phyloP scores from a whole-genome alignment of 805 yeast genomes.

The Metschnikowia kofuensis region DNA sequence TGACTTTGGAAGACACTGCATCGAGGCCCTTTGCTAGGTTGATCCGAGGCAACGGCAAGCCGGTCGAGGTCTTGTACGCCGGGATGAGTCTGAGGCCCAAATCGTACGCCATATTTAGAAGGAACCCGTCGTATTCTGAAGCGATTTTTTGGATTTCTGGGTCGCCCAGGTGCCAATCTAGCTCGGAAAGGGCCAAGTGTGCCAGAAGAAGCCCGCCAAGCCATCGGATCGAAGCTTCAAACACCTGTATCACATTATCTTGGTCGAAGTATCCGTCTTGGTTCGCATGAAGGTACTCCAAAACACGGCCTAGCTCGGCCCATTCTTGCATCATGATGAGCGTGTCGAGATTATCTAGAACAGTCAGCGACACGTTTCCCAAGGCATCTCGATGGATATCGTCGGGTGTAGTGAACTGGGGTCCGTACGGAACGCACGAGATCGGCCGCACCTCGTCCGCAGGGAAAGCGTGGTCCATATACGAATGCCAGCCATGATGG shows the following conservation, averaged over 20 bases:
- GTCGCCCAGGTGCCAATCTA: constrained; percentile 6
- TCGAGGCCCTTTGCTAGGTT: constrained; percentile 57
- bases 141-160: constrained; percentile 13
- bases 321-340: constrained; percentile 69
- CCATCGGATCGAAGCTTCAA: constrained; percentile 79
- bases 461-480: constrained; percentile 71
- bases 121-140: constrained; percentile 60
- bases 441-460: constrained; percentile 78
- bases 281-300: constrained; percentile 29
- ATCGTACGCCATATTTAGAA: constrained; percentile 70
- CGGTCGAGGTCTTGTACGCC: constrained; percentile 62
- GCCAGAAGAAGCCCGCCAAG: constrained; percentile 80
- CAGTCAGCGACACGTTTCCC: constrained; percentile 78
- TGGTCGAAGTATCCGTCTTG: constrained; percentile 52
- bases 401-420: constrained; percentile 51
- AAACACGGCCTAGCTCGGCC: constrained; percentile 43
- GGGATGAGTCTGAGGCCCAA: constrained; percentile 68
- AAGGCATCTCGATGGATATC: constrained; percentile 76
- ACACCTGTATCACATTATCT: constrained; percentile 78
- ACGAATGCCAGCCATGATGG: constrained; percentile 71
- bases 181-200: constrained; percentile 51
- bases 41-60: constrained; percentile 77
- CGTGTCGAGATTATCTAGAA: constrained; percentile 78
- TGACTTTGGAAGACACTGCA: constrained; percentile 41
- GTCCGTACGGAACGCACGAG: constrained; percentile 64